Conservation (phyloP, 2,329 filamentous ascomycete species). For the Ramularia endophylla region DNA sequence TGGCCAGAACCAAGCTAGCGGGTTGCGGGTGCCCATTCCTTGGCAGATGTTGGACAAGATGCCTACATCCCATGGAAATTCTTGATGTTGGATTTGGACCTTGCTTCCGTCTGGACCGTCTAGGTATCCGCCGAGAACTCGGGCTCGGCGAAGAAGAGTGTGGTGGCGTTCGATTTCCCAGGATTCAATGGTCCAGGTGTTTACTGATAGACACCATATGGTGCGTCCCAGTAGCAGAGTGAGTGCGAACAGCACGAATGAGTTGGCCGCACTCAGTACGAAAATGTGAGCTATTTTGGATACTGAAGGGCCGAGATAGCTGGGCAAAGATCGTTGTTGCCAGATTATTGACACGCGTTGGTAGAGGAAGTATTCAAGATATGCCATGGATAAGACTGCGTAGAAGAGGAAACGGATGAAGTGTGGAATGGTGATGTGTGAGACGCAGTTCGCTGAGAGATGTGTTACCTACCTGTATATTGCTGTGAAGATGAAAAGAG, state of each 20-base stretch:
- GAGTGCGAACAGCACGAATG: conserved; percentile 56
- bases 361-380: conserved; percentile 57
- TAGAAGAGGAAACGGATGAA: conserved; percentile 74
- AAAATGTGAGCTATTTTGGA: conserved; percentile 57
- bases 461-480: conserved; percentile 27
- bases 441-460: conserved; percentile 62
- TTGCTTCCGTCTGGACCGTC: conserved; percentile 51
- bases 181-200: conserved; percentile 74
- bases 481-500: background rate
- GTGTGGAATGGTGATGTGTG: conserved; percentile 73
- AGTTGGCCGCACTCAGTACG: conserved; percentile 52
- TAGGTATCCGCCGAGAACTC: conserved; percentile 50
- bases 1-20: conserved; percentile 64
- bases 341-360: conserved; percentile 56
- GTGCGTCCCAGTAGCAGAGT: conserved; percentile 60
- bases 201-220: conserved; percentile 56
- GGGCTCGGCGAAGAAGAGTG: conserved; percentile 40
- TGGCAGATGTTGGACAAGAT: conserved; percentile 67
- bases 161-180: conserved; percentile 57
- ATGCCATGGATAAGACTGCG: conserved; percentile 56
- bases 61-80: conserved; percentile 78
- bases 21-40: conserved; percentile 66
- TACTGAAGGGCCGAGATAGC: conserved; percentile 65
- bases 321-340: conserved; percentile 59
- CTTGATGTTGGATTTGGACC: conserved; percentile 55